These are phyloP conservation scores for Trichoderma lentiforme DNA, from an alignment of 2,329 filamentous ascomycete species.

Conservation along the genomic window DNA sequence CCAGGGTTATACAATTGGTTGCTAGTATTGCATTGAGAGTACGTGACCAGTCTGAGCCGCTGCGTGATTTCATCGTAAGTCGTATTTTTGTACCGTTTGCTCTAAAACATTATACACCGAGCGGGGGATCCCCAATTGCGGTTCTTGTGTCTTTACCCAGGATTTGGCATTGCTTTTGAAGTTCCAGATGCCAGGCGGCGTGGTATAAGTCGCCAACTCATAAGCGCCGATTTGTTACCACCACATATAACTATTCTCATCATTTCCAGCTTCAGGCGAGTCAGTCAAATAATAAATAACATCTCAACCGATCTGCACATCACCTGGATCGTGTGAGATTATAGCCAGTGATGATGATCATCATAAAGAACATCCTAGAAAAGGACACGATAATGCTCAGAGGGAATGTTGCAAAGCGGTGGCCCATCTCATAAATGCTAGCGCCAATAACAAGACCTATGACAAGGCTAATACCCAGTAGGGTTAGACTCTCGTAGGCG, in stretches of 20 bases:
- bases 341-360: neutral
- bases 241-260: neutral
- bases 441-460: neutral
- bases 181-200: neutral
- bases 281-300: neutral
- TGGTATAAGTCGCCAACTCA: neutral
- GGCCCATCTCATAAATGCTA: neutral
- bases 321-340: neutral
- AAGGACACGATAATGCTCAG: neutral
- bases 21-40: too few relatives aligned
- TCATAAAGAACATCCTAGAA: neutral
- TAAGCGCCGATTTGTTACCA: neutral
- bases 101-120: too few relatives aligned
- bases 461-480: neutral
- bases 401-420: neutral
- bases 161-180: neutral
- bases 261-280: neutral
- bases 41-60: too few relatives aligned
- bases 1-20: too few relatives aligned
- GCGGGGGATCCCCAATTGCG: neutral
- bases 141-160: neutral
- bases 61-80: too few relatives aligned
- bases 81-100: too few relatives aligned
- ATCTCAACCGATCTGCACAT: neutral
- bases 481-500: neutral